Evolutionary conservation across 75 land plant genomes (phyloP).

Genomic region (Sequoia sempervirens): DNA sequence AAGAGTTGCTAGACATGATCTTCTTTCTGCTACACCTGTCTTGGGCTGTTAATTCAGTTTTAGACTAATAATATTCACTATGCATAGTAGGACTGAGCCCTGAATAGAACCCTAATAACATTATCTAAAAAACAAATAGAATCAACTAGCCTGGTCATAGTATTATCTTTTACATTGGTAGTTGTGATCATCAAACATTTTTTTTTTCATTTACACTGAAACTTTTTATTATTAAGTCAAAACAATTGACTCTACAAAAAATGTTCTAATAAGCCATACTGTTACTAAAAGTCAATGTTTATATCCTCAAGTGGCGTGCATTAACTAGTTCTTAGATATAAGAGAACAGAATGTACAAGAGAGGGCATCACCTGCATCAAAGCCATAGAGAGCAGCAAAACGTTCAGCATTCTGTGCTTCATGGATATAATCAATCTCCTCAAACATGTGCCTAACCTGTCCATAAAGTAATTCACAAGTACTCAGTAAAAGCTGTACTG

Average conservation of each 20-base stretch:
- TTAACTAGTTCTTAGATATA: not conserved
- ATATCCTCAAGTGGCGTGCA: not conserved
- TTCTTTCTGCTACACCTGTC: no score
- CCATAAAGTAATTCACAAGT: not conserved
- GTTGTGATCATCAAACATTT: not conserved
- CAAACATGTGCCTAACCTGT: conserved; percentile 97
- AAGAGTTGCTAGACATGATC: no score
- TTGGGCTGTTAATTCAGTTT: no score
- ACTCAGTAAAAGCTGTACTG: not conserved
- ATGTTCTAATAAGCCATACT: not conserved
- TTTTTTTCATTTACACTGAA: no score
- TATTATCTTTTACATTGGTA: no score
- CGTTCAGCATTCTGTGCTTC: conserved; percentile 96
- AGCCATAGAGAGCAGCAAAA: conserved; percentile 79
- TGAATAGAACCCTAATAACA: no score
- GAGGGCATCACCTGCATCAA: conserved; percentile 26
- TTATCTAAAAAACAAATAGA: no score
- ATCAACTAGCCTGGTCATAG: no score
- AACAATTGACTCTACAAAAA: not conserved
- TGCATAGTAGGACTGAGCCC: no score
- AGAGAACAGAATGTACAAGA: conserved; percentile 2
- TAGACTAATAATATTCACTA: no score
- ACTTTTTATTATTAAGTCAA: not conserved
- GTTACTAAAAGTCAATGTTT: not conserved
- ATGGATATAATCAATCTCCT: conserved; percentile 84